phyloP scores from a whole-genome alignment of 2,329 filamentous ascomycete species.

The Pezizomycotina sp. region DNA sequence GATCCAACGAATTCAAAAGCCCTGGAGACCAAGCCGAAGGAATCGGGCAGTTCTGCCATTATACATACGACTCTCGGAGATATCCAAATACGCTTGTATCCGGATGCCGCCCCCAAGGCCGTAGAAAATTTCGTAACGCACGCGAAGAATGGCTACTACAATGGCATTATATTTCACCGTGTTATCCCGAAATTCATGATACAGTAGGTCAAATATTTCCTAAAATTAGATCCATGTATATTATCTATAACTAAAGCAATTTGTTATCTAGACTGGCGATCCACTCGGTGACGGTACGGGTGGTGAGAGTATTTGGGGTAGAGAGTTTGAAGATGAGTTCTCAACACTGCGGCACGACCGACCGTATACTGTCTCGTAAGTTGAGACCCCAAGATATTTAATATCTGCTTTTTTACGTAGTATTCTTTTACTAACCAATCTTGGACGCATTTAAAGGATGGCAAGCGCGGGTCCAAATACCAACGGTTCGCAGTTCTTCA shows the following conservation, averaged over 20 bases:
- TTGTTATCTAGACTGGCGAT: slow-evolving; percentile 87
- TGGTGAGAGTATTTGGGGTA: slow-evolving; percentile 85
- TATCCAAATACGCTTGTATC: slow-evolving; percentile 83
- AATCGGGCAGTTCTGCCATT: slow-evolving; percentile 62
- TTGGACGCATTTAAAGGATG: slow-evolving; percentile 46
- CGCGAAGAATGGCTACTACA: slow-evolving; percentile 80
- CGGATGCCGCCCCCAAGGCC: slow-evolving; percentile 77
- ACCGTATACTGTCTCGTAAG: slow-evolving; percentile 56
- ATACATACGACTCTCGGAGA: slow-evolving; percentile 90
- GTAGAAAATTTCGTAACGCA: slow-evolving; percentile 97
- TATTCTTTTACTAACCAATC: slow-evolving; percentile 1
- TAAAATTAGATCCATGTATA: slow-evolving; percentile 98
- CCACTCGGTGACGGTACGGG: slow-evolving; percentile 78
- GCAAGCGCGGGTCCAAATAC: slow-evolving; percentile 91
- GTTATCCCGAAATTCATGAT: slow-evolving; percentile 99
- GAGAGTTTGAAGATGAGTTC: slow-evolving; percentile 85
- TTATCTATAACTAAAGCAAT: slow-evolving; percentile 89
- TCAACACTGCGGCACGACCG: slow-evolving; percentile 83
- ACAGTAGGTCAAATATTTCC: slow-evolving; percentile 52
- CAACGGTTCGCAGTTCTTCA: slow-evolving; percentile 95
- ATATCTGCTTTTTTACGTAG: not conserved
- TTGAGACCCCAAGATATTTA: not conserved
- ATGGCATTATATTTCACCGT: slow-evolving; percentile 91
- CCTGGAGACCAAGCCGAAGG: slow-evolving; percentile 43
- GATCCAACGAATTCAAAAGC: slow-evolving; percentile 20